Base-by-base conservation (phyloP, 2,329 filamentous ascomycete genomes). In the Fusarium sterilihyphosum region DNA sequence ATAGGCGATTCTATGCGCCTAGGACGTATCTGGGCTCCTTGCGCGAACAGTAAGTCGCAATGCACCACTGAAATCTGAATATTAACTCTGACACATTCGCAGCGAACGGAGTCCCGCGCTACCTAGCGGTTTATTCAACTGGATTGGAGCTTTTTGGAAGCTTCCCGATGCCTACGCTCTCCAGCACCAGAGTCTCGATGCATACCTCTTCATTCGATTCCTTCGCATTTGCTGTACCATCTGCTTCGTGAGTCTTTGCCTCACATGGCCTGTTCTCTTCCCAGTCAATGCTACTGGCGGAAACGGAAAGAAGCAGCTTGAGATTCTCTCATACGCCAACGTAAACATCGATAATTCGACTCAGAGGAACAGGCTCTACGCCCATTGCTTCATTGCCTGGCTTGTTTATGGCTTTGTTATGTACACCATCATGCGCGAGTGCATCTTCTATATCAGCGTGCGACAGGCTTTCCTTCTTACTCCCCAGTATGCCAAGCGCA, bases 381-480 rank as follows among this genome's bases (percentile, higher is more conserved):
- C 94, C 1, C 95, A 98, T 81, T 89, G 90, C n/a, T 87, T 93
- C 50, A 86, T 96, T 38, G 93, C 92, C 2, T 98, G 93, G 89
- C 83, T 94, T 60, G 98, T 95, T 80, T 94, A 98, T 77, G 85
- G 90, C 65, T 98, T 98, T 81, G 88, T 99, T 68, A 92, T 98
- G 82, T 96, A 94, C 83, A 94, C 94, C 78, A 91, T 99, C 62
- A 94, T 94, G 37, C 91, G 96, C 71, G 96, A 99, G 83, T 92
- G 92, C 80, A 92, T 99, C 78, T 98, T 92, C 88, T 97, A 95
- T 83, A 94, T 98, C 85, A 97, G 97, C 78, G 84, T 98, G 60
- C 93, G 96, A 73, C 96, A 98, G 84, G 96, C 96, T 2, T 98
- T 97, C 84, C 90, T 95, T n/a, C 87, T 97, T 65, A 94, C 94